A percentile compares a stretch with the other conserved stretches of the same genome.
Conservation (phyloP, 164 flowering plant genomes). For the Tetracentron sinense region DNA sequence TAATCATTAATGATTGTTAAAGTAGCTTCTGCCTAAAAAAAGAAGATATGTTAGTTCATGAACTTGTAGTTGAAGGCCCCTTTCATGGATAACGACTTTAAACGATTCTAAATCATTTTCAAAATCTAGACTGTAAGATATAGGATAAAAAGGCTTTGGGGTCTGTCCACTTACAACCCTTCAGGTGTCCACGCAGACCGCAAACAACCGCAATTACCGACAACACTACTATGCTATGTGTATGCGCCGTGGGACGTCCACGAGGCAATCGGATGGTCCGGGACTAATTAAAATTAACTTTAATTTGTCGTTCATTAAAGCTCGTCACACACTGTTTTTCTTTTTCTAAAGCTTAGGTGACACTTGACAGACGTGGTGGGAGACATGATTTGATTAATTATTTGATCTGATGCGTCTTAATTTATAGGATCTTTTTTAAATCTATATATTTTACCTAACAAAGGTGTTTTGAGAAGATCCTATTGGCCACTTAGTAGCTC, state of each 20-base stretch:
- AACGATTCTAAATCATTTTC: background rate
- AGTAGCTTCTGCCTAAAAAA: background rate
- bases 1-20: background rate
- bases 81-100: background rate
- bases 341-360: slow-evolving; percentile 1
- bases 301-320: background rate
- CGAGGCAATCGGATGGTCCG: background rate
- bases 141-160: background rate
- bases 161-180: slow-evolving; percentile 8
- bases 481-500: slow-evolving; percentile 6
- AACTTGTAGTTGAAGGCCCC: background rate
- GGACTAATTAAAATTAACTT: background rate
- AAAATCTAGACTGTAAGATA: background rate
- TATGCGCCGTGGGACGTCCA: background rate
- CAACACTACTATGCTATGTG: background rate
- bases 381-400: background rate
- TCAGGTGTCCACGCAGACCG: slow-evolving; percentile 8
- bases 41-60: too few relatives aligned
- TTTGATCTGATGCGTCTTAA: background rate
- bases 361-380: background rate
- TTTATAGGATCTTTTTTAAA: background rate
- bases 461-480: slow-evolving; percentile 2
- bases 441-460: background rate
- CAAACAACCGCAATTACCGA: background rate
- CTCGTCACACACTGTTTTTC: background rate